phyloP scores from a whole-genome alignment of 768 basidiomycete genomes.

The Panaeolus papilionaceus region DNA sequence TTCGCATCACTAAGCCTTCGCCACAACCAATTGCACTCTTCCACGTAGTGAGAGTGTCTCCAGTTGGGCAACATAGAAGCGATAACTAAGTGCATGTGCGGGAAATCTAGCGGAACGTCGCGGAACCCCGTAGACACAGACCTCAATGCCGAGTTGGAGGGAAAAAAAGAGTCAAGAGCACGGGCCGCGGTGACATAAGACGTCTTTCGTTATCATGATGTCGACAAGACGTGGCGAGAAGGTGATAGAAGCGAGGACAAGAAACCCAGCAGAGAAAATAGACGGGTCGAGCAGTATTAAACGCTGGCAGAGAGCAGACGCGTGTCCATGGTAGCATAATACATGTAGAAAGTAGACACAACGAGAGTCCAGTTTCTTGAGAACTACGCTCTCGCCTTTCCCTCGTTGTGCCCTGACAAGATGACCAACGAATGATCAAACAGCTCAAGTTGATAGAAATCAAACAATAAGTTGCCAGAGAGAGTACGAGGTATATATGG shows the following conservation, averaged over 20 bases:
- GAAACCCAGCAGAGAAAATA: conserved; percentile 1
- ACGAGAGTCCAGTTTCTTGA: conserved; percentile 12
- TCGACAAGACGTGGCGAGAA: not conserved
- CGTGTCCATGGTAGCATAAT: not conserved
- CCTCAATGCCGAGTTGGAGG: not conserved
- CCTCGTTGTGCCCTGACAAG: not conserved
- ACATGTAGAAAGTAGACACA: not conserved
- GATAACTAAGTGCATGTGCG: not conserved
- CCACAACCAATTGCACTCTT: not conserved
- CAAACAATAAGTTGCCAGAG: too few relatives aligned
- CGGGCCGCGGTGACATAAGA: not conserved
- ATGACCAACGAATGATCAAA: not conserved
- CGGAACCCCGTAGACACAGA: not conserved
- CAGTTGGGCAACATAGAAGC: not conserved
- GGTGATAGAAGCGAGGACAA: not conserved
- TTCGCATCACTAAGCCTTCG: not conserved
- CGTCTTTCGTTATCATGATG: not conserved
- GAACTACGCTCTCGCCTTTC: conserved; percentile 12
- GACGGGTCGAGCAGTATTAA: not conserved
- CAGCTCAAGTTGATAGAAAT: too few relatives aligned
- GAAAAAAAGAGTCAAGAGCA: not conserved
- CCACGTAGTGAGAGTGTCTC: not conserved
- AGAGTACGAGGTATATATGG: too few relatives aligned
- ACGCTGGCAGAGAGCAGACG: not conserved
- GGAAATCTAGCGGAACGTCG: not conserved